phyloP scores from a whole-genome alignment of 371 early-diverging fungal genomes.

The Spraguea lophii region DNA sequence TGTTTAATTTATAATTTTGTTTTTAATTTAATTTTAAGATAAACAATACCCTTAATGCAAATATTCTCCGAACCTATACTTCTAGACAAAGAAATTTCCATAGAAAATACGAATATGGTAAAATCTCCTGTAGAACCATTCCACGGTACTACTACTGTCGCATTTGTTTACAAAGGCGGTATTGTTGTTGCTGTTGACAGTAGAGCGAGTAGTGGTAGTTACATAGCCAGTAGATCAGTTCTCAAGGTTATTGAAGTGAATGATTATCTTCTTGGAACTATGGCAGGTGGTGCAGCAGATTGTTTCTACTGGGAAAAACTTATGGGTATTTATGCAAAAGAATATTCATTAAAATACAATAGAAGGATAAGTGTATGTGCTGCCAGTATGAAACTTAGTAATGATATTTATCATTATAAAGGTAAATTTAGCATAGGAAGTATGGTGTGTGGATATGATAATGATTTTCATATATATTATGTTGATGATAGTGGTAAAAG shows the following conservation, averaged over 20 bases:
- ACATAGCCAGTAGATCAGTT: constrained; percentile 88
- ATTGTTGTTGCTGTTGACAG: constrained; percentile 95
- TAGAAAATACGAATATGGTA: no score
- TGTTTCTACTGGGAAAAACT: constrained; percentile 97
- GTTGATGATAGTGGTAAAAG: constrained; percentile 88
- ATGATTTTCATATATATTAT: constrained; percentile 83
- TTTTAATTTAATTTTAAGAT: no score
- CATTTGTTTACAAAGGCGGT: constrained; percentile 86
- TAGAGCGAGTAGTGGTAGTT: constrained; percentile 84
- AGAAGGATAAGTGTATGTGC: constrained; percentile 89
- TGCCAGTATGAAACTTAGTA: constrained; percentile 81
- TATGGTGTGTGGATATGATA: constrained; percentile 97
- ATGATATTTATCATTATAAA: constrained; percentile 85
- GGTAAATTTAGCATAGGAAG: constrained; percentile 98
- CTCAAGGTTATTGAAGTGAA: constrained; percentile 99
- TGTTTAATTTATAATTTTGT: no score
- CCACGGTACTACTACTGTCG: constrained; percentile 98
- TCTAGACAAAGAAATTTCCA: no score
- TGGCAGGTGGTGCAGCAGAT: constrained; percentile 99
- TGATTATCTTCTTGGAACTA: constrained; percentile 88
- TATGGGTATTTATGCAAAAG: constrained; percentile 68
- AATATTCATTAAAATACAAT: constrained; percentile 84
- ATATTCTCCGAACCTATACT: no score
- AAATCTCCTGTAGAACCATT: no score
- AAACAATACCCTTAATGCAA: no score